A percentile compares a stretch with the other conserved stretches of the same genome.
Evolutionary conservation across 2,329 filamentous ascomycete species (phyloP).

Genomic region (Xylaria sp.): DNA sequence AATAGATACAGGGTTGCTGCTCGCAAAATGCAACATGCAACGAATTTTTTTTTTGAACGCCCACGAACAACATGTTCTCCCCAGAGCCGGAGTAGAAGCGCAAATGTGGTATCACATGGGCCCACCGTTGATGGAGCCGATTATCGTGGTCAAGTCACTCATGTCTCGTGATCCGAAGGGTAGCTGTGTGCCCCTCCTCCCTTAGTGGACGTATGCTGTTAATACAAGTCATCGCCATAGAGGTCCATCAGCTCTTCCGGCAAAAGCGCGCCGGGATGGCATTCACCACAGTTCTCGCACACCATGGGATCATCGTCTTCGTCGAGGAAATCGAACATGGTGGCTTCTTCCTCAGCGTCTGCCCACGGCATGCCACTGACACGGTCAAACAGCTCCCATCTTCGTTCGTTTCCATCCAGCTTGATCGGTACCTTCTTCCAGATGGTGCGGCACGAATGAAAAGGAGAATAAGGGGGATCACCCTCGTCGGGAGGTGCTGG

Average conservation of each 20-base stretch:
- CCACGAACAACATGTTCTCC: neutral
- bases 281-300: constrained; percentile 48
- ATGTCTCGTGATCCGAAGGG: constrained; percentile 6
- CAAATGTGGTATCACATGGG: constrained; percentile 42
- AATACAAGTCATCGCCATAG: constrained; percentile 39
- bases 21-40: neutral
- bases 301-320: constrained; percentile 41
- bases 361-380: constrained; percentile 48
- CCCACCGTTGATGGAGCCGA: constrained; percentile 5
- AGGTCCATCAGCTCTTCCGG: constrained; percentile 46
- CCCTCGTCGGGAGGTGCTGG: constrained; percentile 55
- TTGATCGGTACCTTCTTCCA: constrained; percentile 62
- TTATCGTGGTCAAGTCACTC: constrained; percentile 21
- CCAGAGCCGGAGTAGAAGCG: constrained; percentile 29
- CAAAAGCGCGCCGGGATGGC: constrained; percentile 46
- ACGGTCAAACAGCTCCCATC: constrained; percentile 61
- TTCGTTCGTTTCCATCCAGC: constrained; percentile 53
- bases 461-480: constrained; percentile 54
- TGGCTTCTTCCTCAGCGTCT: constrained; percentile 45
- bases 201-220: neutral
- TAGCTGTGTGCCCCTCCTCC: neutral
- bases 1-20: constrained; percentile 7
- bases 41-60: constrained; percentile 12
- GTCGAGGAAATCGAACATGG: constrained; percentile 44
- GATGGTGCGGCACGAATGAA: constrained; percentile 57